Evolutionary conservation across 2,329 filamentous ascomycete species (phyloP).

Genomic region (Paraphaeosphaeria minitans): DNA sequence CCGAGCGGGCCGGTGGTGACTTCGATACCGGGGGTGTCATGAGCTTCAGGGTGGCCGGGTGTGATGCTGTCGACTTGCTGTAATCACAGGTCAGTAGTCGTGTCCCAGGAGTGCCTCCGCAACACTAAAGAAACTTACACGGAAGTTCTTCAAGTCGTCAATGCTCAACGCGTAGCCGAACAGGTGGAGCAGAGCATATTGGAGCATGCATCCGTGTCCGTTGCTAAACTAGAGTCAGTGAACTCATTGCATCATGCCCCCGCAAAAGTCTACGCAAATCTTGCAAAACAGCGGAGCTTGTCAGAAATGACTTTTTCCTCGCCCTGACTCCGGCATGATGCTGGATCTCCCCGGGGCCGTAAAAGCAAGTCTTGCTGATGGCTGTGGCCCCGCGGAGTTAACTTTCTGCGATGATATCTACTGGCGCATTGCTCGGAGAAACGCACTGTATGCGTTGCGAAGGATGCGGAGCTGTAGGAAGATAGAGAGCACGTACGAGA

Average conservation of each 20-base stretch:
- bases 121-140: conserved; percentile 65
- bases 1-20: conserved; percentile 98
- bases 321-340: conserved; percentile 7
- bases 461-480: background rate
- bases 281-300: conserved; percentile 18
- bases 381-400: conserved; percentile 26
- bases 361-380: conserved; percentile 22
- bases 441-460: conserved; percentile 4
- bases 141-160: conserved; percentile 95
- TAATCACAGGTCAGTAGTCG: conserved; percentile 20
- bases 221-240: conserved; percentile 65
- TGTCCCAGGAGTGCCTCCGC: conserved; percentile 55
- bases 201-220: conserved; percentile 99
- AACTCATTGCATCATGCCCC: conserved; percentile 6
- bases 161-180: conserved; percentile 87
- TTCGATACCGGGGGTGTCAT: conserved; percentile 96
- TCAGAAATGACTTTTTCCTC: conserved; percentile 18
- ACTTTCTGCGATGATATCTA: conserved; percentile 14
- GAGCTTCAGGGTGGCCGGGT: conserved; percentile 93
- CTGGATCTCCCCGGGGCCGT: background rate
- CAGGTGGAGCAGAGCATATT: conserved; percentile 96
- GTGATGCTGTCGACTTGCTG: conserved; percentile 78
- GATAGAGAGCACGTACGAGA: conserved; percentile 76
- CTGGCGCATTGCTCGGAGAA: conserved; percentile 1
- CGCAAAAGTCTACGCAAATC: conserved; percentile 1